Conservation (phyloP, 108 stramenopile genomes). For the Aurantiochytrium sp. region DNA sequence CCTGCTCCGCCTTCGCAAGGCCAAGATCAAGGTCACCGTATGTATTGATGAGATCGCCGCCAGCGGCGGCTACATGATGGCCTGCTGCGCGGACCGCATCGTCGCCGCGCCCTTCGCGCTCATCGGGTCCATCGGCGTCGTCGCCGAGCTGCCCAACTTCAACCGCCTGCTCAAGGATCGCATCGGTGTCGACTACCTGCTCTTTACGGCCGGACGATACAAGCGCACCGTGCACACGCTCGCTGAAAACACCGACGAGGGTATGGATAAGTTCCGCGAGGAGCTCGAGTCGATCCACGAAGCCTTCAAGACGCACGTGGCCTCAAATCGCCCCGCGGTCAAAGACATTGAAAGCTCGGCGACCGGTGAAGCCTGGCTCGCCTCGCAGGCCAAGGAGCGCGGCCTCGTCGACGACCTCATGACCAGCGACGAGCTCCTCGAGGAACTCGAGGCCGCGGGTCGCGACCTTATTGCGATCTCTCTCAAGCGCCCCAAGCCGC, state of each 20-base stretch:
- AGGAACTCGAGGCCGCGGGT: conserved; percentile 67
- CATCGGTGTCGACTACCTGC: conserved; percentile 86
- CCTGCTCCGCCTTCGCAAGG: conserved; percentile 68
- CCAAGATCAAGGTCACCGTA: conserved; percentile 74
- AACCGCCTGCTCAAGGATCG: conserved; percentile 71
- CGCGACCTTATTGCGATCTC: conserved; percentile 56
- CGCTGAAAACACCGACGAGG: conserved; percentile 81
- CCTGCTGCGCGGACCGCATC: conserved; percentile 51
- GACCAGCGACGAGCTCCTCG: conserved; percentile 72
- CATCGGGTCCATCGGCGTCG: conserved; percentile 47
- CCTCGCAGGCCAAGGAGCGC: conserved; percentile 69
- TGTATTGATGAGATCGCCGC: conserved; percentile 92
- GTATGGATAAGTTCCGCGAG: conserved; percentile 68
- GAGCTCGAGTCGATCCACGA: conserved; percentile 73
- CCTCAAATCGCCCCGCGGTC: conserved; percentile 69
- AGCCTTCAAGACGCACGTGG: conserved; percentile 75
- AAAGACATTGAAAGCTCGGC: conserved; percentile 76
- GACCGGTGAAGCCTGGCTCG: conserved; percentile 92
- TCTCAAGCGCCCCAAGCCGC: not conserved
- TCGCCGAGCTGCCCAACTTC: conserved; percentile 76
- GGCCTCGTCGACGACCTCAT: conserved; percentile 80
- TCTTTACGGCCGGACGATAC: conserved; percentile 84
- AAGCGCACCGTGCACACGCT: conserved; percentile 83
- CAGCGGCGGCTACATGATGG: conserved; percentile 62
- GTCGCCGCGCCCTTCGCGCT: conserved; percentile 53